Evolutionary conservation across 306 rosid species (phyloP).

Genomic region (Senna siamea): DNA sequence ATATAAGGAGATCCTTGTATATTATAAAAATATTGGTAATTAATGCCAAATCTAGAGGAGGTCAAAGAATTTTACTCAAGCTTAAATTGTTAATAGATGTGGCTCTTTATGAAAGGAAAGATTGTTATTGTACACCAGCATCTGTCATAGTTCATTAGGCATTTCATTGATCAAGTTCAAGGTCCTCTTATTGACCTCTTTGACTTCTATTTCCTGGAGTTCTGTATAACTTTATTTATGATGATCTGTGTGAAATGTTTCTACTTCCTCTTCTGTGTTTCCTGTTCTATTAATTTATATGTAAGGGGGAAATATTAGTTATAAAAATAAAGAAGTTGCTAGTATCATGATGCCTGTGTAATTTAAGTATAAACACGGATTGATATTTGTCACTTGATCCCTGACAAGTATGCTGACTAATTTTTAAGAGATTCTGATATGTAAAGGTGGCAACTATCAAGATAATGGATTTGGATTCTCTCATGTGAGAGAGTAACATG

Average conservation of each 20-base stretch:
- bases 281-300: neutral
- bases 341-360: neutral
- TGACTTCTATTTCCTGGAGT: neutral
- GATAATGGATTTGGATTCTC: neutral
- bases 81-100: neutral
- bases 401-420: conserved; percentile 2
- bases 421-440: conserved; percentile 29
- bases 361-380: neutral
- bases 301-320: neutral
- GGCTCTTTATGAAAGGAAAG: neutral
- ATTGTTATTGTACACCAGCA: neutral
- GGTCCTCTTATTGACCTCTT: neutral
- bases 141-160: neutral
- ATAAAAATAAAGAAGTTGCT: neutral
- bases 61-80: neutral
- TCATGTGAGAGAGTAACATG: too few species aligned
- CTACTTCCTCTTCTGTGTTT: neutral
- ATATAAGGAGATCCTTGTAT: neutral
- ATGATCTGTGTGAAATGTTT: neutral
- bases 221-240: neutral
- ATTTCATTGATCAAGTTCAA: neutral
- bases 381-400: conserved; percentile 22
- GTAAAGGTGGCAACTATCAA: conserved; percentile 22
- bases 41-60: neutral
- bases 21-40: too few species aligned